A percentile compares a stretch with the other conserved stretches of the same genome.
phyloP scores from a whole-genome alignment of 2,329 filamentous ascomycete species.

The Cladophialophora exuberans region DNA sequence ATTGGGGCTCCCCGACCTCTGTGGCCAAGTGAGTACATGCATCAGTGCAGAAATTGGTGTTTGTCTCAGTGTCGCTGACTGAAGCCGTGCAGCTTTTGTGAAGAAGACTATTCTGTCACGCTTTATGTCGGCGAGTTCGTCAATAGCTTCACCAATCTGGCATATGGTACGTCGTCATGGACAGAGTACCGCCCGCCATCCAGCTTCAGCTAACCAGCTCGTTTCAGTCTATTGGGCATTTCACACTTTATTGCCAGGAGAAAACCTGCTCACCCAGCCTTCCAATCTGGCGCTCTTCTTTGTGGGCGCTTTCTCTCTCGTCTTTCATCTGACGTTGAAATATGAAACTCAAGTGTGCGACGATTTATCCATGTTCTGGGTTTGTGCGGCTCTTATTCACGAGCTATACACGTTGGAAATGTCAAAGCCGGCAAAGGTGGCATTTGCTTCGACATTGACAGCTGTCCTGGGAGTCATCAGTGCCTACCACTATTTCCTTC shows the following conservation, averaged over 20 bases:
- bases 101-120: conserved; percentile 35
- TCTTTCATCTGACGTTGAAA: conserved; percentile 35
- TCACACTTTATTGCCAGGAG: conserved; percentile 19
- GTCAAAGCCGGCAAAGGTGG: conserved; percentile 11
- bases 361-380: conserved; percentile 32
- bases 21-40: conserved; percentile 24
- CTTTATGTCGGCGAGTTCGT: conserved; percentile 37
- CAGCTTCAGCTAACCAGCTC: not conserved
- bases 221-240: conserved; percentile 28
- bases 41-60: not conserved
- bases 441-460: conserved; percentile 20
- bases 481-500: conserved; percentile 20
- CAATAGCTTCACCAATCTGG: conserved; percentile 37
- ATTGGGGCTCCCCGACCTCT: conserved; percentile 28
- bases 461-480: conserved; percentile 26
- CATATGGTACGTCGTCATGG: conserved; percentile 28
- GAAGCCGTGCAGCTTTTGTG: conserved; percentile 25
- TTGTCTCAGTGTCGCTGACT: not conserved
- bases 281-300: conserved; percentile 34
- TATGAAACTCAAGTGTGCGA: conserved; percentile 29
- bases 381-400: conserved; percentile 29
- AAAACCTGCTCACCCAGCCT: conserved; percentile 23
- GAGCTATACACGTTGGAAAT: conserved; percentile 26
- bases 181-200: not conserved
- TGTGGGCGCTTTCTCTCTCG: conserved; percentile 32